Base-by-base conservation (phyloP, 768 basidiomycete genomes). In the Cystofilobasidium bisporidii region DNA sequence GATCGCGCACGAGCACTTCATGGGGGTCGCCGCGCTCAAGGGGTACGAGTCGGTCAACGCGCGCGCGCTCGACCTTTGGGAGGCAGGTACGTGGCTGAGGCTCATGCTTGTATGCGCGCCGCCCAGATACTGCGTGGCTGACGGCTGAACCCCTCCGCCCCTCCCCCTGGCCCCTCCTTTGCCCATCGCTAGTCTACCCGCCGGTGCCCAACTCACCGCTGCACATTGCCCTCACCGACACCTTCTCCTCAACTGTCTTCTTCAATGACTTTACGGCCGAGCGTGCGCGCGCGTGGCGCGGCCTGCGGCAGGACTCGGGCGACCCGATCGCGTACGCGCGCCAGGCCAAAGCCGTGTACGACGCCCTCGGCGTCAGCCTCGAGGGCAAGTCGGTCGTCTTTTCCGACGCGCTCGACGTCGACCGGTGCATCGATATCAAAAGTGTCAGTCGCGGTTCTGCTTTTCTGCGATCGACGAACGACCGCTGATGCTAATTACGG, bases 271-370 rank as follows among this genome's bases (percentile, higher is more conserved):
- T 69, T 63, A 41, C 68, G 11, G 26, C 48, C 45, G 40, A 5
- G 3, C 68, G 68, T 8, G 68, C 68, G 4, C 57, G 36, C 3
- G 63, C 57, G 14, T 69, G 68, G 68, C 57, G 60, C 40, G 68
- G 87, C 0, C 79, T 99, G 17, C 84, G 94, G 24, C 96, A 99
- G 74, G 96, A 99, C 76, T 92, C 89, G 1, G 96, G 96, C 4
- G 86, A 94, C 73, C 91, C 94, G 0, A 82, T 87, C 67, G 77
- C 75, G n/a, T 98, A 90, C 74, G 90, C 86, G 5, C 82, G 83
- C 12, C 81, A 82, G 24, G 91, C 86, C 12, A 87, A 85, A 73
- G 80, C 82, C 69, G 80, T 86, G 65, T 98, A 90, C 76, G 78
- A 84, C 63, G 78, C 80, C 14, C 78, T 94, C 1, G 87, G 86